Evolutionary conservation across 1,284 basidiomycete species (phyloP), one percentile per base, ranked within the genome.

Genomic region (Mycosarcoma maydis): DNA sequence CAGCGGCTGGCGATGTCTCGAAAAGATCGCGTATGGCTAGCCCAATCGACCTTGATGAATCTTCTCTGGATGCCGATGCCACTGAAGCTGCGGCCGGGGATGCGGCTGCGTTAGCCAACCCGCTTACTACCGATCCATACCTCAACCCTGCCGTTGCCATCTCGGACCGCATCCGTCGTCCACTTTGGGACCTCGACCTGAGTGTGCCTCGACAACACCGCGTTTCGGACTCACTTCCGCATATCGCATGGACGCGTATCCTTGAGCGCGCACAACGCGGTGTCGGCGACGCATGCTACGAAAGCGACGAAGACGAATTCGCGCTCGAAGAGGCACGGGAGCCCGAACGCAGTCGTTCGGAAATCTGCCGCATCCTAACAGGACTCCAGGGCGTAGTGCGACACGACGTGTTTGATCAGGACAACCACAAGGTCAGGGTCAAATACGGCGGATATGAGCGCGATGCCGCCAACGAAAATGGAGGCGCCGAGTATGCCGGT

Each of bases 241-340:
- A 59, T 22, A 33, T 66, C 17, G 75, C 77, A 10, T 78, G 77
- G 77, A 37, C 61, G 6, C 56, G 77, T 11, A 78, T 78, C 34
- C 46, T 78, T 22, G 73, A 78, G 19, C 58, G 77, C 6, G 77
- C 77, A 1, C 66, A 69, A 27, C 49, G 71, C 17, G 77, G 77
- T 1, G 73, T 77, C 3, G 77, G 77, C 16, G 77, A 78, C 34
- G 77, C 77, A 16, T 70, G 71, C 54, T 78, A 78, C 51, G 69
- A 77, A 32, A 64, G 56, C 37, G 75, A 74, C 52, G 74, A 76
- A 32, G 77, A 78, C 32, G 72, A 67, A 13, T 68, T 65, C 11
- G 73, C 72, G 0, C 37, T 57, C 22, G 58, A 74, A 27, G 75
- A 77, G 48, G 75, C 73, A 3, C 50, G 44, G 20, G 51, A 60